These are phyloP conservation scores for Cantharellus cinnabarinus DNA, from an alignment of 768 basidiomycete genomes.

Conservation along the genomic window DNA sequence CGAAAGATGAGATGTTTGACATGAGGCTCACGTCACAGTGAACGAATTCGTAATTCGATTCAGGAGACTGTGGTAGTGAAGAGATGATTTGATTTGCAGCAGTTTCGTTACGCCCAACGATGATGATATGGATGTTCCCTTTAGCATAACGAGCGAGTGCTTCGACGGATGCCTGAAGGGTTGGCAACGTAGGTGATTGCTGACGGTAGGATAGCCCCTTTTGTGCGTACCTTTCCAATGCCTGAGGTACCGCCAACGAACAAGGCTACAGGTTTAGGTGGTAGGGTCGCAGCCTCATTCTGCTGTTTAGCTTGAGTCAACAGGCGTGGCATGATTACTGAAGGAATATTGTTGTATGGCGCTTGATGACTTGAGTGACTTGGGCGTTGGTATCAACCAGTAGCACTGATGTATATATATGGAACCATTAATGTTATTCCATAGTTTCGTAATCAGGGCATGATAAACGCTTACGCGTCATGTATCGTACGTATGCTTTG, in stretches of 20 bases:
- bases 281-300: slow-evolving; percentile 1
- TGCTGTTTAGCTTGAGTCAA: slow-evolving; percentile 2
- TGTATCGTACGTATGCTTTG: too few relatives aligned
- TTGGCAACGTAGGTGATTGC: not conserved
- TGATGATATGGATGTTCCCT: slow-evolving; percentile 10
- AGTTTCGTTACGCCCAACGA: slow-evolving; percentile 9
- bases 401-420: too few relatives aligned
- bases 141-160: slow-evolving; percentile 6
- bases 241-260: slow-evolving; percentile 9
- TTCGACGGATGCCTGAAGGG: slow-evolving; percentile 3
- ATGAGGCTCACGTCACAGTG: slow-evolving; percentile 13
- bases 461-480: too few relatives aligned
- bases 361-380: too few relatives aligned
- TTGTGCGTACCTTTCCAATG: slow-evolving; percentile 1
- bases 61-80: slow-evolving; percentile 3
- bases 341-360: too few relatives aligned
- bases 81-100: slow-evolving; percentile 9
- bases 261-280: slow-evolving; percentile 7
- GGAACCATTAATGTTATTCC: too few relatives aligned
- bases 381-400: too few relatives aligned
- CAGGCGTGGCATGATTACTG: not conserved
- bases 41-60: slow-evolving; percentile 15
- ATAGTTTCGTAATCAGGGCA: too few relatives aligned
- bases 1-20: slow-evolving; percentile 6
- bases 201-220: not conserved